Evolutionary conservation across 306 rosid species (phyloP).

Genomic region (Geum urbanum): DNA sequence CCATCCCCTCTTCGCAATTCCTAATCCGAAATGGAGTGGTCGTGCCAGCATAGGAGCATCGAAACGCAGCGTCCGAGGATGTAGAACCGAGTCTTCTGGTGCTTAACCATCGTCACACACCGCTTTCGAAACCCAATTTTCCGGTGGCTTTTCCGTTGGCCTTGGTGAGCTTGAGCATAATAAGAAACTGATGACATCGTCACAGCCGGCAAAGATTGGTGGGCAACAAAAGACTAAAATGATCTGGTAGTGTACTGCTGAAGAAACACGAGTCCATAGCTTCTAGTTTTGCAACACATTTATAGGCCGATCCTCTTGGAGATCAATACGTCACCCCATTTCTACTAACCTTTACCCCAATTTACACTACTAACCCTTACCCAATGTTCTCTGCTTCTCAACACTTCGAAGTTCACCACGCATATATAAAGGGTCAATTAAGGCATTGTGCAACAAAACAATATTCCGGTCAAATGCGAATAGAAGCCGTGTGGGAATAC

Average conservation of each 20-base stretch:
- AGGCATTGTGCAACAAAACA: neutral
- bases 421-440: neutral
- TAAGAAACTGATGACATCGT: neutral
- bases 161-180: neutral
- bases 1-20: neutral
- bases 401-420: neutral
- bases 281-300: neutral
- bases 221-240: neutral
- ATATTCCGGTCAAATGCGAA: neutral
- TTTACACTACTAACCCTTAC: slow-evolving; percentile 5
- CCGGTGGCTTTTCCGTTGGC: slow-evolving; percentile 18
- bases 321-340: slow-evolving; percentile 9
- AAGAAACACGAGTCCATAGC: neutral
- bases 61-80: slow-evolving; percentile 54
- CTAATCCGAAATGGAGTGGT: slow-evolving; percentile 41
- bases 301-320: slow-evolving; percentile 15
- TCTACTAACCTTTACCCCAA: neutral
- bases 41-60: slow-evolving; percentile 62
- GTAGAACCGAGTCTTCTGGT: slow-evolving; percentile 54
- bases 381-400: neutral
- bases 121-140: slow-evolving; percentile 39
- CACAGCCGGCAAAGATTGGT: slow-evolving; percentile 5
- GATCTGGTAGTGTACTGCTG: neutral
- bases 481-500: slow-evolving; percentile 31
- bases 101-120: slow-evolving; percentile 42